These are phyloP conservation scores for Orobanche coerulescens DNA, from an alignment of 257 asterid species.

Conservation along the genomic window DNA sequence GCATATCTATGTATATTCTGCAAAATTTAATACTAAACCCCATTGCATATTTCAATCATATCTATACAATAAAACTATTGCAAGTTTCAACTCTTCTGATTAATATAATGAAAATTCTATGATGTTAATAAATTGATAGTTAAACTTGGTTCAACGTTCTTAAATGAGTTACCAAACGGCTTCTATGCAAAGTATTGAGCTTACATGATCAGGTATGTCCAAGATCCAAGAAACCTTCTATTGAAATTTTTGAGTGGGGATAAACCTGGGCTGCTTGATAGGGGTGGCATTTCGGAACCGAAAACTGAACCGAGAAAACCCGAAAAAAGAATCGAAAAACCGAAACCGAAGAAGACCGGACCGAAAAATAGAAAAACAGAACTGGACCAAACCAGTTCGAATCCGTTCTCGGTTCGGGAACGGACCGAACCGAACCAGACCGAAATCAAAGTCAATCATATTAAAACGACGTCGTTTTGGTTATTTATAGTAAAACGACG, in stretches of 20 bases:
- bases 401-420: no score
- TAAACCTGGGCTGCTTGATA: background rate
- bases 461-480: no score
- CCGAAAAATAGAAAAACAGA: no score
- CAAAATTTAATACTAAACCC: background rate
- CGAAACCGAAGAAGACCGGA: no score
- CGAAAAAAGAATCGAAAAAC: no score
- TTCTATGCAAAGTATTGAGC: background rate
- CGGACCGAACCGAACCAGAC: no score
- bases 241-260: background rate
- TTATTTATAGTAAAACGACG: no score
- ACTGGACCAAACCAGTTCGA: no score
- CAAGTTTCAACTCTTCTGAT: slow-evolving; percentile 8
- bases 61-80: background rate
- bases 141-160: slow-evolving; percentile 8
- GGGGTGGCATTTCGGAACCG: no score
- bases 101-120: background rate
- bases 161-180: background rate
- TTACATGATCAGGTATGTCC: background rate
- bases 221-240: no score
- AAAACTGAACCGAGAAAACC: no score
- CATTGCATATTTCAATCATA: background rate
- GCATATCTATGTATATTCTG: background rate
- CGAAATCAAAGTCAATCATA: no score
- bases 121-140: background rate